Percentiles rank a stretch among this genome's conserved stretches.
These are phyloP conservation scores for Aspergillus ruber DNA, from an alignment of 2,329 filamentous ascomycete genomes.

Conservation along the genomic window DNA sequence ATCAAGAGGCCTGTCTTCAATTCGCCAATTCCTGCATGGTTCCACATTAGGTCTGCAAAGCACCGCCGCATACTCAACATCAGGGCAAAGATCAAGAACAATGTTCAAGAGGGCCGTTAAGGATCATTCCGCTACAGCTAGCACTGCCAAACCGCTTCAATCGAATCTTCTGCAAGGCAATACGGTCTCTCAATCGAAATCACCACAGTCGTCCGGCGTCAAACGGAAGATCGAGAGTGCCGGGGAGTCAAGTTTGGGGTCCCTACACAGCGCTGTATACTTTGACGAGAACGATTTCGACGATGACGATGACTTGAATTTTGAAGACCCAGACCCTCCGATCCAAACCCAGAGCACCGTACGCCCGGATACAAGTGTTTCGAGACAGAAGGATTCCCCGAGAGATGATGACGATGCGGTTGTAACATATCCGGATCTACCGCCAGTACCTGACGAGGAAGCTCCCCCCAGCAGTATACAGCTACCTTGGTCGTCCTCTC, in stretches of 20 bases:
- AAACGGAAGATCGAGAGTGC: constrained; percentile 35
- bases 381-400: constrained; percentile 4
- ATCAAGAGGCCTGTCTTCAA: constrained; percentile 12
- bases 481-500: constrained; percentile 65
- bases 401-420: constrained; percentile 8
- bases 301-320: constrained; percentile 69
- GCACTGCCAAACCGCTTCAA: constrained; percentile 27
- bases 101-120: constrained; percentile 40
- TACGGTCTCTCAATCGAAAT: constrained; percentile 13
- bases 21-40: constrained; percentile 17
- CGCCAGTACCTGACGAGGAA: constrained; percentile 22
- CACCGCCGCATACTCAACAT: constrained; percentile 21
- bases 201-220: constrained; percentile 22
- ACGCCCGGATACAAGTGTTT: neutral
- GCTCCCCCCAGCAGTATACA: constrained; percentile 49
- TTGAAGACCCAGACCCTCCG: constrained; percentile 23
- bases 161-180: constrained; percentile 24
- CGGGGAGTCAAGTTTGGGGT: constrained; percentile 30
- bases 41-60: constrained; percentile 12
- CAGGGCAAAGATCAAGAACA: constrained; percentile 11
- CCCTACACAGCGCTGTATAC: constrained; percentile 47
- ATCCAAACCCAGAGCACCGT: neutral
- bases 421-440: constrained; percentile 32
- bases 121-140: constrained; percentile 27
- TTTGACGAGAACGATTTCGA: constrained; percentile 81